phyloP scores from a whole-genome alignment of 306 rosid genomes.

The Vigna angularis region DNA sequence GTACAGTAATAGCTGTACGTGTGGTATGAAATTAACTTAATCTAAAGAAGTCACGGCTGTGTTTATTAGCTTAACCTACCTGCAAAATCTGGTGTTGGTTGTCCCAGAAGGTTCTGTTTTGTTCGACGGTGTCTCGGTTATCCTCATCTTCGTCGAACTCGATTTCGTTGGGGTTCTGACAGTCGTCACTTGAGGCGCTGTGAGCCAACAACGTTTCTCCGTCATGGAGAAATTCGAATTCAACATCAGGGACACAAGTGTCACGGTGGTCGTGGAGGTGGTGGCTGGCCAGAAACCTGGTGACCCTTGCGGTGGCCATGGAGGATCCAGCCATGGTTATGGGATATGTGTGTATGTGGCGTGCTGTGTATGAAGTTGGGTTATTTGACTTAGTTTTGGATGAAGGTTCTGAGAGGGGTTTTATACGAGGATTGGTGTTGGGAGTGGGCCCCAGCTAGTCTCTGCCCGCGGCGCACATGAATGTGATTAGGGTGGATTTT shows the following conservation, averaged over 20 bases:
- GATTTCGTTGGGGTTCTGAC: slow-evolving; percentile 28
- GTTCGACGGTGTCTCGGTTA: slow-evolving; percentile 1
- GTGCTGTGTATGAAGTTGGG: not conserved
- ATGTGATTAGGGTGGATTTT: slow-evolving; percentile 18
- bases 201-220: slow-evolving; percentile 36
- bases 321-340: slow-evolving; percentile 28
- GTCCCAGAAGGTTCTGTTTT: slow-evolving; percentile 69
- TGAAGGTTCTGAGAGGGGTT: not conserved
- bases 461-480: slow-evolving; percentile 61
- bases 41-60: not conserved
- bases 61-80: slow-evolving; percentile 44
- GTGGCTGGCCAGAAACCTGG: slow-evolving; percentile 31
- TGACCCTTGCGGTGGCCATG: slow-evolving; percentile 37
- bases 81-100: slow-evolving; percentile 70
- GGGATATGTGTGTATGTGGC: not conserved
- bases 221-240: slow-evolving; percentile 67
- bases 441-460: slow-evolving; percentile 40
- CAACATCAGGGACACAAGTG: slow-evolving; percentile 52
- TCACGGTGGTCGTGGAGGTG: slow-evolving; percentile 19
- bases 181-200: slow-evolving; percentile 47
- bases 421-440: slow-evolving; percentile 38
- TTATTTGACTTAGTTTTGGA: not conserved
- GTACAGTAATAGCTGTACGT: no score
- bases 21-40: not conserved
- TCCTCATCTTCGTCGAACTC: slow-evolving; percentile 51